phyloP scores from a whole-genome alignment of 805 yeast species.

The Blastobotrys americana region DNA sequence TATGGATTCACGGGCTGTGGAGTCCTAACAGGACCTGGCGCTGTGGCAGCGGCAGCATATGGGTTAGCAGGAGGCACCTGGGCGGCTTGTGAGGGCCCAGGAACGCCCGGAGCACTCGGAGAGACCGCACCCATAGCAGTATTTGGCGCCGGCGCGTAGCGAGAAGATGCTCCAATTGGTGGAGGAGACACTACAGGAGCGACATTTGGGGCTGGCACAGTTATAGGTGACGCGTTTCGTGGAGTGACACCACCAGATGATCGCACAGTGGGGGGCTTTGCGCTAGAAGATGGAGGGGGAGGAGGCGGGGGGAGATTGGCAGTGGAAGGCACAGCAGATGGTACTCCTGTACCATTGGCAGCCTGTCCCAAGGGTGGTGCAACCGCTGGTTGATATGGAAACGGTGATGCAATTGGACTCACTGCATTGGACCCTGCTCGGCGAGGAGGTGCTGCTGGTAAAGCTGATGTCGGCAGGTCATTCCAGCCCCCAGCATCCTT shows the following conservation, averaged over 20 bases:
- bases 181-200: too few relatives aligned
- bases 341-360: neutral
- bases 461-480: conserved; percentile 23
- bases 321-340: conserved; percentile 7
- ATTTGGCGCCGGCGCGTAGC: conserved; percentile 21
- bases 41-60: conserved; percentile 19
- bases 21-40: conserved; percentile 18
- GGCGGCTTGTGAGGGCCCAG: conserved; percentile 32
- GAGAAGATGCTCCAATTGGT: too few relatives aligned
- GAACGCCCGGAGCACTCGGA: conserved; percentile 25
- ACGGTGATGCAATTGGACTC: conserved; percentile 18
- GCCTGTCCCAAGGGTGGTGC: conserved; percentile 31
- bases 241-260: conserved; percentile 11
- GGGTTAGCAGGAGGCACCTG: conserved; percentile 23
- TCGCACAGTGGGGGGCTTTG: conserved; percentile 6
- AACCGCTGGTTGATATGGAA: conserved; percentile 21
- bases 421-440: conserved; percentile 25
- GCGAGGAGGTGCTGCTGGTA: conserved; percentile 17
- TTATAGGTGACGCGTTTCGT: conserved; percentile 21
- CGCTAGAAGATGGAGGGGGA: conserved; percentile 4
- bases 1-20: conserved; percentile 21
- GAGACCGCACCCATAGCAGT: conserved; percentile 20
- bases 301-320: conserved; percentile 28
- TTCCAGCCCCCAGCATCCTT: conserved; percentile 27
- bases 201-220: too few relatives aligned